Evolutionary conservation across 345 rosid genomes (phyloP), one percentile per base, ranked within the genome.

Genomic region (Aquilaria yunnanensis): DNA sequence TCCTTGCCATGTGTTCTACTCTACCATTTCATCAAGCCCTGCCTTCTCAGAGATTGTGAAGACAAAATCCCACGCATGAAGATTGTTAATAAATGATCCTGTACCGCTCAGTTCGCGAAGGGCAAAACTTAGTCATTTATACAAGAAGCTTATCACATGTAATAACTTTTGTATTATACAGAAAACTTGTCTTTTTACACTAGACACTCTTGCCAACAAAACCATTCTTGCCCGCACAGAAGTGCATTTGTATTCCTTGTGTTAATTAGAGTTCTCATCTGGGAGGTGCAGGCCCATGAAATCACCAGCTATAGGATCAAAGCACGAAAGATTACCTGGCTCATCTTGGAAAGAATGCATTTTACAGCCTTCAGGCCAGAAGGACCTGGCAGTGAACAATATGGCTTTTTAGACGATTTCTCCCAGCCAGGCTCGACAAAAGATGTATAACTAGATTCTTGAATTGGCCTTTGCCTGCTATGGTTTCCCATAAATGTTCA

Each of bases 371-470:
- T 75, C 56, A 87, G 14, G 90, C 88, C 76, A 75, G 86, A 57
- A 87, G 94, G 71, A 80, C 85, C 76, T 87, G 90, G 70, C 94
- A 84, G 64, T 87, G 94, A 65, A 87, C 83, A 32, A 87, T 79
- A 72, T 82, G 86, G 74, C 94, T 84, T 59, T 78, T 84, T 61
- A 87, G 78, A 63, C 94, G 82, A 71, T 72, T 82, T 83, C 88
- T 69, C 6, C 94, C 85, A 0, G 86, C 86, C 9, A 87, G 66
- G 67, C 82, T 87, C 29, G 86, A 87, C 86, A 75, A 82, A n/a
- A 87, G 76, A 67, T 84, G 82, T 13, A 82, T 75, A n/a, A 87
- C 76, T 73, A 87, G 62, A 48, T 83, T 84, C 75, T 81, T 82
- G 60, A 87, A 77, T 57, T 84, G 90, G 61, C 90, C 90, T 70